Evolutionary conservation across 2,329 filamentous ascomycete genomes (phyloP).

Genomic region (Didymella exigua): DNA sequence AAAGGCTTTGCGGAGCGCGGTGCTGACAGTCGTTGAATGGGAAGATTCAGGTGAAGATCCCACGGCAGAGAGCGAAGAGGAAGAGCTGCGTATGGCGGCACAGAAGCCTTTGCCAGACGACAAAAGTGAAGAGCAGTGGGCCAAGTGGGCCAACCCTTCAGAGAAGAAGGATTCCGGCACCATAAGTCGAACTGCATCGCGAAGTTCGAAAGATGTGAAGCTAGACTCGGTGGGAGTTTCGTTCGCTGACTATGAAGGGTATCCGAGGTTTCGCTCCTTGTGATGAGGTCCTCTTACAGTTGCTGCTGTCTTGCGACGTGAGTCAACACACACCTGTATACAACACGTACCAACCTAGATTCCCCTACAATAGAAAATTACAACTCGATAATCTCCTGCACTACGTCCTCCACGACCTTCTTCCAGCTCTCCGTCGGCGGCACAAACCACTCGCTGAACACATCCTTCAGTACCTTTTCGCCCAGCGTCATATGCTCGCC

Average conservation of each 20-base stretch:
- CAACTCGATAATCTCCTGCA: slow-evolving; percentile 37
- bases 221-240: no score
- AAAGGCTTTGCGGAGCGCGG: neutral
- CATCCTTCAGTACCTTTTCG: slow-evolving; percentile 67
- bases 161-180: neutral
- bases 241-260: neutral
- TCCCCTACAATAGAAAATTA: slow-evolving; percentile 7
- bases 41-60: neutral
- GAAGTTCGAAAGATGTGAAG: neutral
- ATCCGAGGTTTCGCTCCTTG: neutral
- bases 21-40: neutral
- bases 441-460: slow-evolving; percentile 72
- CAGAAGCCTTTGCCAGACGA: neutral
- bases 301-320: neutral
- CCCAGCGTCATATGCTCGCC: slow-evolving; percentile 85
- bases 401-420: slow-evolving; percentile 2
- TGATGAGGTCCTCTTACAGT: no score
- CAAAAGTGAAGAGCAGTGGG: neutral
- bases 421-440: slow-evolving; percentile 30
- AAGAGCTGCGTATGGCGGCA: neutral
- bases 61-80: neutral
- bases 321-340: neutral
- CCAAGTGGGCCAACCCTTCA: neutral
- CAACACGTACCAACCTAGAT: neutral
- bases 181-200: neutral